Percentiles rank a stretch among this genome's conserved stretches.
Evolutionary conservation across 371 early-diverging fungal species (phyloP).

Genomic region (Syncephalastrum sp.): DNA sequence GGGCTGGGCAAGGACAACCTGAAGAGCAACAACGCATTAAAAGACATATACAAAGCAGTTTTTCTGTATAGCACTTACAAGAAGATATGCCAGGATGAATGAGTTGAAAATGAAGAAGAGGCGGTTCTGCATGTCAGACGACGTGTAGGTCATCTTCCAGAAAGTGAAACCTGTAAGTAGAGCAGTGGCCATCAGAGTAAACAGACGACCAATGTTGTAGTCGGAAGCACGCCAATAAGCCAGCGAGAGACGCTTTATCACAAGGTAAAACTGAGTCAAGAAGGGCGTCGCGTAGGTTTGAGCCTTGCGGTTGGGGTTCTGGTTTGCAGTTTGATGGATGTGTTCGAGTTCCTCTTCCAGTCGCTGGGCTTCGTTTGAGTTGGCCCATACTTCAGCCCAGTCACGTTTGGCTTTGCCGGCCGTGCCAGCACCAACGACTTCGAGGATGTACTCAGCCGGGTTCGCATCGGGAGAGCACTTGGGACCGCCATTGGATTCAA

Average conservation of each 20-base stretch:
- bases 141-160: constrained; percentile 48
- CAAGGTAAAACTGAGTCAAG: constrained; percentile 39
- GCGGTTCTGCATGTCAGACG: constrained; percentile 60
- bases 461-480: constrained; percentile 51
- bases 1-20: constrained; percentile 40
- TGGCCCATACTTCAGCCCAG: constrained; percentile 57
- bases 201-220: constrained; percentile 58
- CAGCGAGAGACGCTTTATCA: constrained; percentile 46
- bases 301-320: constrained; percentile 16
- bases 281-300: constrained; percentile 32
- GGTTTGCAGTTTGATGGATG: constrained; percentile 20
- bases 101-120: constrained; percentile 67
- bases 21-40: not conserved
- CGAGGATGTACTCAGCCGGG: constrained; percentile 68
- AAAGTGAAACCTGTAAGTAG: constrained; percentile 56
- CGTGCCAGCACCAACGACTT: constrained; percentile 42
- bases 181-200: constrained; percentile 36
- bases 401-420: constrained; percentile 37
- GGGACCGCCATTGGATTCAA: constrained; percentile 55
- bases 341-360: constrained; percentile 23
- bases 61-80: constrained; percentile 4
- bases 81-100: constrained; percentile 49
- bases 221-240: constrained; percentile 57
- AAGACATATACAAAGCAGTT: not conserved
- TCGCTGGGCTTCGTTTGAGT: constrained; percentile 28